These are phyloP conservation scores for Alternaria viburni DNA, from an alignment of 2,329 filamentous ascomycete genomes.

Conservation along the genomic window DNA sequence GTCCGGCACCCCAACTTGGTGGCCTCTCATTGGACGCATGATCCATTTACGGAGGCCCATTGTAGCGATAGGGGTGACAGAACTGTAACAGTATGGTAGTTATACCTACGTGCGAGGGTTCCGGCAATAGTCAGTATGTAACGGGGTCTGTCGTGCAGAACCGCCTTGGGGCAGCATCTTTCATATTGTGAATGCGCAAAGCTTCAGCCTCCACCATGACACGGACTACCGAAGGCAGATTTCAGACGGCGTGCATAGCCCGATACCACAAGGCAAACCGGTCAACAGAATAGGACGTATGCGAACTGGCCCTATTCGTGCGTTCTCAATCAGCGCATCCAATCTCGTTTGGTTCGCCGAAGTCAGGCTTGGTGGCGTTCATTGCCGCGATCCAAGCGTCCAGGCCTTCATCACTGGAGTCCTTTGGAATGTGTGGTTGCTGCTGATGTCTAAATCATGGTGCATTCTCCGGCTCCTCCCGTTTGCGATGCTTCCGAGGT, in stretches of 20 bases:
- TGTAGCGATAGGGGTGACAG: background rate
- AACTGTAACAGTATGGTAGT: background rate
- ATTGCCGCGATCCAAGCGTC: background rate
- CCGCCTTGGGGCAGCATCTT: conserved; percentile 9
- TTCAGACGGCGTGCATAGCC: conserved; percentile 10
- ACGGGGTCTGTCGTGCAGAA: conserved; percentile 1
- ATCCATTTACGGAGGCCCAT: conserved; percentile 44
- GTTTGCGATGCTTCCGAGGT: background rate
- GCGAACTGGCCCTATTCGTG: background rate
- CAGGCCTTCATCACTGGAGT: conserved; percentile 3
- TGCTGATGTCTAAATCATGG: background rate
- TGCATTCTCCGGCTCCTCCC: background rate
- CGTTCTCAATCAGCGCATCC: background rate
- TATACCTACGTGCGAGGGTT: background rate
- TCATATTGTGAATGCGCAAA: conserved; percentile 17
- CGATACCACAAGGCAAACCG: conserved; percentile 12
- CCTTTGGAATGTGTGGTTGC: background rate
- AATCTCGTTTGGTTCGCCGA: background rate
- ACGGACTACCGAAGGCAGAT: background rate
- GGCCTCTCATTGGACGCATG: conserved; percentile 37
- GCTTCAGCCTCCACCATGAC: conserved; percentile 28
- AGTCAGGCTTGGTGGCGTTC: conserved; percentile 15
- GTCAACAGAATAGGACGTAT: conserved; percentile 17
- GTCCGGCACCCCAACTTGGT: conserved; percentile 38
- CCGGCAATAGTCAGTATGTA: background rate